Evolutionary conservation across 179 eudicot species (phyloP).

Genomic region (Beta corolliflora): DNA sequence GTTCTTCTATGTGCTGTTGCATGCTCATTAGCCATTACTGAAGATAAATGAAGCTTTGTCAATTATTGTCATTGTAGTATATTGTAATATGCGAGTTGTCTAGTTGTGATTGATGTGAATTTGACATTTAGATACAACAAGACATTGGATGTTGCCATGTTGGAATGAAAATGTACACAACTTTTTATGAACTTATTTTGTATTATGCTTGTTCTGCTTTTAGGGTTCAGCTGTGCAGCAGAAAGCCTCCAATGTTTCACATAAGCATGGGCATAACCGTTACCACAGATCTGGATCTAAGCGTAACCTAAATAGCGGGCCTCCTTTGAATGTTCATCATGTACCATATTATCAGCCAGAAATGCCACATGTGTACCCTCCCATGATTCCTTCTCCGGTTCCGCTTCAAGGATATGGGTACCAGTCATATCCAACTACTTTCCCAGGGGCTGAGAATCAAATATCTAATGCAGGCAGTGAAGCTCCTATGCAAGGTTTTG

Average conservation of each 20-base stretch:
- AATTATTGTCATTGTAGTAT: background rate
- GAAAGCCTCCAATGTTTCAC: constrained; percentile 53
- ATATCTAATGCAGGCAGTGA: constrained; percentile 47
- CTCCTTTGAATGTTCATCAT: constrained; percentile 56
- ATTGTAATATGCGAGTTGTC: no score
- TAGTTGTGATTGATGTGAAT: background rate
- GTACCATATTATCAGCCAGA: constrained; percentile 66
- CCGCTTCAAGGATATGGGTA: constrained; percentile 62
- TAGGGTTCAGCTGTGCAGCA: constrained; percentile 55
- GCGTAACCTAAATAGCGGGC: constrained; percentile 51
- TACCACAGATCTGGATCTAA: constrained; percentile 59
- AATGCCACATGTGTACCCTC: constrained; percentile 52
- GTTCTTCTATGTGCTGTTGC: background rate
- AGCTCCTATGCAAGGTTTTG: constrained; percentile 48
- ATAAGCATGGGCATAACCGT: constrained; percentile 51
- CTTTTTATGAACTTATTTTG: background rate
- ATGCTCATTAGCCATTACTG: background rate
- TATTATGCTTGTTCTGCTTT: constrained; percentile 6
- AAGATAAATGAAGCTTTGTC: background rate
- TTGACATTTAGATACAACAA: background rate
- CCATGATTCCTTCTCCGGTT: constrained; percentile 53
- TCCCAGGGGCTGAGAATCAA: constrained; percentile 50
- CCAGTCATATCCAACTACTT: constrained; percentile 52
- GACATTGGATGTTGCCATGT: background rate
- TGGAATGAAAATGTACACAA: background rate